Conservation (phyloP, 345 rosid genomes). For the Hibiscus trionum region DNA sequence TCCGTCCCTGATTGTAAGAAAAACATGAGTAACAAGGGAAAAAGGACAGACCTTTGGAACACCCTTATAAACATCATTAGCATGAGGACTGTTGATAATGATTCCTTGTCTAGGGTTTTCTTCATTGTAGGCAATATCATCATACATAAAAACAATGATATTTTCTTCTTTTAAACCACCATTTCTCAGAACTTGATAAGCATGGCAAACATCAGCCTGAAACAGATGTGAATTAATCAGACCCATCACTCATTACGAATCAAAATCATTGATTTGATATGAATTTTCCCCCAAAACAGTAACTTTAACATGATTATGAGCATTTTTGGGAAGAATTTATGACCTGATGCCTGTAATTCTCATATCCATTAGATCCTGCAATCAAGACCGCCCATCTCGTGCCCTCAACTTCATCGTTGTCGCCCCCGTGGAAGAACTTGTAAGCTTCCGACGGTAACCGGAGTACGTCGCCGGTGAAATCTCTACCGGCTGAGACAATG, state of each 20-base stretch:
- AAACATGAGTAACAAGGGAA: background rate
- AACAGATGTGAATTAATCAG: background rate
- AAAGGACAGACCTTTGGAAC: constrained; percentile 65
- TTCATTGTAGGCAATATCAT: constrained; percentile 66
- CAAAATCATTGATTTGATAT: background rate
- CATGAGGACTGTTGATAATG: constrained; percentile 75
- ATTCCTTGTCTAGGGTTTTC: constrained; percentile 89
- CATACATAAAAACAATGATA: constrained; percentile 88
- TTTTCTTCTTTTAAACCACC: constrained; percentile 96
- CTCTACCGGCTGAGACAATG: constrained; percentile 30
- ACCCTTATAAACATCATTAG: constrained; percentile 78
- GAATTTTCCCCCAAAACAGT: constrained; percentile 4
- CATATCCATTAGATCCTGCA: constrained; percentile 90
- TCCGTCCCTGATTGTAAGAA: too few relatives aligned
- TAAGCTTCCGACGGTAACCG: constrained; percentile 63
- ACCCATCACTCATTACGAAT: background rate
- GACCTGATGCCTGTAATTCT: constrained; percentile 98
- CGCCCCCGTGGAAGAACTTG: constrained; percentile 39
- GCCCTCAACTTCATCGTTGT: constrained; percentile 40
- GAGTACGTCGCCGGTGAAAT: constrained; percentile 30
- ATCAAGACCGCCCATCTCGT: constrained; percentile 93
- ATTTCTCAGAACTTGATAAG: constrained; percentile 84
- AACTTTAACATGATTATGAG: background rate
- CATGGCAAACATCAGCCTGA: constrained; percentile 90
- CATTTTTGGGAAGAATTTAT: background rate